Percentiles rank a stretch among this genome's conserved stretches.
phyloP scores from a whole-genome alignment of 176 grass and related monocot species.

The Puccinellia tenuiflora region DNA sequence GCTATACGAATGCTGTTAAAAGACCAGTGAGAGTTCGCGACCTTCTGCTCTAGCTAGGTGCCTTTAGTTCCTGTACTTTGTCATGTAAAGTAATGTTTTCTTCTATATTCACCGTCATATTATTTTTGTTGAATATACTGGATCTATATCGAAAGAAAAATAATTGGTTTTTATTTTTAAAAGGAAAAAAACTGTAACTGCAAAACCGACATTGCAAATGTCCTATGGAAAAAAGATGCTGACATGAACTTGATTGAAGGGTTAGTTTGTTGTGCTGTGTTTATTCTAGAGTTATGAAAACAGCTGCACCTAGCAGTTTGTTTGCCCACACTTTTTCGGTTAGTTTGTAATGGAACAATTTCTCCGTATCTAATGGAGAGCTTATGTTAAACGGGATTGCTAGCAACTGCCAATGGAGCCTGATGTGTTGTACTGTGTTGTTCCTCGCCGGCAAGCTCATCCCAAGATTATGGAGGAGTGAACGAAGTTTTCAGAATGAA shows the following conservation, averaged over 20 bases:
- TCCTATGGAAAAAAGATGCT: not conserved
- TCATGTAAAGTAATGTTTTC: slow-evolving; percentile 18
- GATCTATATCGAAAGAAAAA: not conserved
- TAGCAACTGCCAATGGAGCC: not conserved
- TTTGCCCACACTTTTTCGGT: not conserved
- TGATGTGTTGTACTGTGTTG: not conserved
- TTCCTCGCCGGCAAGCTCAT: not conserved
- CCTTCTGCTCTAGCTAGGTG: slow-evolving; percentile 56
- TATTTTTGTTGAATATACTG: not conserved
- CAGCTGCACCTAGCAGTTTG: not conserved
- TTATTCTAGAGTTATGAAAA: not conserved
- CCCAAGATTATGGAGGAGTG: not conserved
- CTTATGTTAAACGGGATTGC: not conserved
- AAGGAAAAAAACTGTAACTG: not conserved
- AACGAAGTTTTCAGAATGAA: too few species aligned
- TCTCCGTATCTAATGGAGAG: not conserved
- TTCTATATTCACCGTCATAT: slow-evolving; percentile 9
- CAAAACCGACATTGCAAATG: not conserved
- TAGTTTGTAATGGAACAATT: not conserved
- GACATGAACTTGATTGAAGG: not conserved
- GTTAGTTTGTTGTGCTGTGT: not conserved
- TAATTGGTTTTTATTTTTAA: not conserved
- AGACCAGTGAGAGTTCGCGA: slow-evolving; percentile 78
- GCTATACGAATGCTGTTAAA: slow-evolving; percentile 98
- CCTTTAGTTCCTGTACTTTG: slow-evolving; percentile 10